Evolutionary conservation across 306 rosid species (phyloP).

Genomic region (Castanea crenata): DNA sequence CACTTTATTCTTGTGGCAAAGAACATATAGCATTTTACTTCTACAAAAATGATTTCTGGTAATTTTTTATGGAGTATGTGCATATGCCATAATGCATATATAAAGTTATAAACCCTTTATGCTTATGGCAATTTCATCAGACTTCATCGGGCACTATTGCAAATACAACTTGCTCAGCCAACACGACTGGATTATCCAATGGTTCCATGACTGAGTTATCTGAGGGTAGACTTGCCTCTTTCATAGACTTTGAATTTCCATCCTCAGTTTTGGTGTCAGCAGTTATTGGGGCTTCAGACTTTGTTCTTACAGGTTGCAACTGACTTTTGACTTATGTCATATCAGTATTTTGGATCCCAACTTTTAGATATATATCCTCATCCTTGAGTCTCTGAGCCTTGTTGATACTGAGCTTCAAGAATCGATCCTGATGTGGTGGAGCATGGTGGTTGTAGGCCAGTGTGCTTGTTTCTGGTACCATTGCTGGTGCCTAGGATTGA

Average conservation of each 20-base stretch:
- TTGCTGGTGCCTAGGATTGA: conserved; percentile 35
- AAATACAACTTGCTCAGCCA: conserved; percentile 8
- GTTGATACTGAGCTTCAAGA: conserved; percentile 12
- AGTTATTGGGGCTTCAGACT: background rate
- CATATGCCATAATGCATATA: too few relatives aligned
- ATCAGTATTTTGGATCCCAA: conserved; percentile 8
- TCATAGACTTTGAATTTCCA: conserved; percentile 1
- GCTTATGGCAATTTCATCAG: too few relatives aligned
- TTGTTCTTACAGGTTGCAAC: background rate
- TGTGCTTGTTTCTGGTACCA: conserved; percentile 21
- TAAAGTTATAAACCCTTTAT: too few relatives aligned
- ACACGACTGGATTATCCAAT: conserved; percentile 9
- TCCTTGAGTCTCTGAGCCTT: conserved; percentile 13
- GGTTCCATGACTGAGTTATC: background rate
- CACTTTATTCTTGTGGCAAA: too few relatives aligned
- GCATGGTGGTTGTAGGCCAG: background rate
- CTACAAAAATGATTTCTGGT: too few relatives aligned
- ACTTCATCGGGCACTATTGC: background rate
- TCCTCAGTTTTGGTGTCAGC: conserved; percentile 3
- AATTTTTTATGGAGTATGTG: too few relatives aligned
- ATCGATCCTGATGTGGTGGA: conserved; percentile 9
- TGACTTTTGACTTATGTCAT: conserved; percentile 6
- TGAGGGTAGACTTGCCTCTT: background rate
- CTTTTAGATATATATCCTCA: conserved; percentile 3
- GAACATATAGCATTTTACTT: too few relatives aligned